phyloP scores from a whole-genome alignment of 2,329 filamentous ascomycete species.

The Cordyceps cateniannulata region DNA sequence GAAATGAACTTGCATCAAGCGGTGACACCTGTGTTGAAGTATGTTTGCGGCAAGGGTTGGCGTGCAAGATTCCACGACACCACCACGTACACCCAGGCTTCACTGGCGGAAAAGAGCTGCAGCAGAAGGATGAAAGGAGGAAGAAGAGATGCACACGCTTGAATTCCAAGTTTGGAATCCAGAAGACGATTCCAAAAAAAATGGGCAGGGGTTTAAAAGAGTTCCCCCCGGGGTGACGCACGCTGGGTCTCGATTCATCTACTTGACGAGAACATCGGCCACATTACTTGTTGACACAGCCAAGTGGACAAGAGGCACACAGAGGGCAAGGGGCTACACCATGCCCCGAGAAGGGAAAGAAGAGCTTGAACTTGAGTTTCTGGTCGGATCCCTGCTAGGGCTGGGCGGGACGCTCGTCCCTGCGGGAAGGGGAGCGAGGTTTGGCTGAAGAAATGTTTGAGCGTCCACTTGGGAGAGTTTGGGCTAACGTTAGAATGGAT shows the following conservation, averaged over 20 bases:
- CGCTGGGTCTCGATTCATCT: background rate
- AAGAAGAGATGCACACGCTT: background rate
- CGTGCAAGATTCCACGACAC: background rate
- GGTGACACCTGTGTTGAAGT: conserved; percentile 3
- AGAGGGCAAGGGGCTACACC: background rate
- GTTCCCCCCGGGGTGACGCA: background rate
- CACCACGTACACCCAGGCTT: background rate
- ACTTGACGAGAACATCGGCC: background rate
- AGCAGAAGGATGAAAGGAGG: background rate
- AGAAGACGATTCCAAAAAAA: background rate
- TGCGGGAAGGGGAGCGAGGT: background rate
- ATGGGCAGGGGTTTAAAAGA: background rate
- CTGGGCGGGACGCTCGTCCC: conserved; percentile 6
- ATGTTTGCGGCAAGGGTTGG: background rate
- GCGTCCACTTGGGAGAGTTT: background rate
- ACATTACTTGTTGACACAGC: conserved; percentile 1
- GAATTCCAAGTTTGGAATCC: background rate
- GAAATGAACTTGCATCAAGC: background rate
- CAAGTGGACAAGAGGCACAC: background rate
- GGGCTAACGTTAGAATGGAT: background rate
- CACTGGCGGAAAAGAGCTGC: background rate
- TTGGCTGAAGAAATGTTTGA: conserved; percentile 5
- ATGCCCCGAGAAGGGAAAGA: background rate
- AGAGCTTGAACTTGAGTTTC: conserved; percentile 1
- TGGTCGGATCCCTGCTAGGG: conserved; percentile 2